Evolutionary conservation across 2,329 filamentous ascomycete genomes (phyloP).

Genomic region (Pezicula rhizophila): DNA sequence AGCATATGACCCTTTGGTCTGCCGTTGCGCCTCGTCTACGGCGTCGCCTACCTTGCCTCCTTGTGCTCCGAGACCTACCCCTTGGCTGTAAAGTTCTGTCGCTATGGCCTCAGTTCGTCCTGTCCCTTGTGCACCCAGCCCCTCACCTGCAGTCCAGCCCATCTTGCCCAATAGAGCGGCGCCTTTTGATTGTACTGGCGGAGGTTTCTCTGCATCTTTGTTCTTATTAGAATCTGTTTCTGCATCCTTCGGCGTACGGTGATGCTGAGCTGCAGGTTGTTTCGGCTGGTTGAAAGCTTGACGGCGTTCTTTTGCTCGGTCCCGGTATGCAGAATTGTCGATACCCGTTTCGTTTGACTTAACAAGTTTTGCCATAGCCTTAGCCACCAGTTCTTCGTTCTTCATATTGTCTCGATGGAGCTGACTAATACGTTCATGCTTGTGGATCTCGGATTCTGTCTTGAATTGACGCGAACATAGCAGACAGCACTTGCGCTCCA

Average conservation of each 20-base stretch:
- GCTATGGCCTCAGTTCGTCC: conserved; percentile 60
- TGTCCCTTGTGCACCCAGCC: conserved; percentile 56
- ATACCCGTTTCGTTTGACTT: conserved; percentile 20
- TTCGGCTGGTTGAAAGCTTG: conserved; percentile 55
- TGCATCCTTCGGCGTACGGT: conserved; percentile 23
- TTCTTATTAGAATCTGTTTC: conserved; percentile 11
- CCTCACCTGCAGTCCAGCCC: conserved; percentile 62
- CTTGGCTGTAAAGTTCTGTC: conserved; percentile 59
- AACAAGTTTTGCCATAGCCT: conserved; percentile 31
- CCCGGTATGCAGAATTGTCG: conserved; percentile 31
- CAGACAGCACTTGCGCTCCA: conserved; percentile 51
- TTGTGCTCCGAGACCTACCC: conserved; percentile 64
- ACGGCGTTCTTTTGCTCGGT: conserved; percentile 63
- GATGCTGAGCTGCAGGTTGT: conserved; percentile 39
- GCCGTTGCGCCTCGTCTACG: conserved; percentile 53
- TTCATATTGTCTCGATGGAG: conserved; percentile 50
- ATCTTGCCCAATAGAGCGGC: conserved; percentile 65
- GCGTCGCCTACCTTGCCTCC: conserved; percentile 67
- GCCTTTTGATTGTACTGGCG: conserved; percentile 50
- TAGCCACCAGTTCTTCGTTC: conserved; percentile 39
- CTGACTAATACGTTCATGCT: conserved; percentile 53
- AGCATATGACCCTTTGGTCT: conserved; percentile 53
- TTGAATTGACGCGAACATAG: conserved; percentile 56
- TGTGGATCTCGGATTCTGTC: conserved; percentile 45
- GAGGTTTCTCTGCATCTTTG: conserved; percentile 31